phyloP scores from a whole-genome alignment of 305 asterid species.

The Fraxinus latifolia region DNA sequence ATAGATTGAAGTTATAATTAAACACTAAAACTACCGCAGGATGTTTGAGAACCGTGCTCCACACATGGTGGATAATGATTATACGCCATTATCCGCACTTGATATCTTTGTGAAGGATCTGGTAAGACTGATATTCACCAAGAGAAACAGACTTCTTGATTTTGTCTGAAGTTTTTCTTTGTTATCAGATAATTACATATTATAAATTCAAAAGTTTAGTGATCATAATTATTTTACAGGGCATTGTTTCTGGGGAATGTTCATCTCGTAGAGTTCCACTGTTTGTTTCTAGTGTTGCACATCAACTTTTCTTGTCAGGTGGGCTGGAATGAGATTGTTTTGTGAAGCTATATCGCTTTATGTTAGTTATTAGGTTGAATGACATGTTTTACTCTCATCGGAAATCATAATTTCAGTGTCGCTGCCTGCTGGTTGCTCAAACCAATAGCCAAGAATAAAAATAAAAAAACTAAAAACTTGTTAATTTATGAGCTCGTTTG shows the following conservation, averaged over 20 bases:
- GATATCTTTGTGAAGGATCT: constrained; percentile 97
- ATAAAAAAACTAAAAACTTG: not conserved
- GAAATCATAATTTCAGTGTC: not conserved
- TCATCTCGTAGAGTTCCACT: constrained; percentile 77
- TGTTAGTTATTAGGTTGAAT: not conserved
- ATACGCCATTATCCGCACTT: constrained; percentile 93
- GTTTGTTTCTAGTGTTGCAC: constrained; percentile 78
- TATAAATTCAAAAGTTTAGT: constrained; percentile 6
- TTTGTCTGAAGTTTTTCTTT: constrained; percentile 20
- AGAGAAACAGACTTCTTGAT: not conserved
- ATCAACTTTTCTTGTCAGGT: constrained; percentile 90
- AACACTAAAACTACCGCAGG: constrained; percentile 46
- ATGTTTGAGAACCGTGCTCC: constrained; percentile 98
- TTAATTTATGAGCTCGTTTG: not conserved
- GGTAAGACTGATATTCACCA: constrained; percentile 46
- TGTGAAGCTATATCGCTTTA: not conserved
- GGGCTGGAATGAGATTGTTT: constrained; percentile 15
- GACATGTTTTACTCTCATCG: not conserved
- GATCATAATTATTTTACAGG: constrained; percentile 46
- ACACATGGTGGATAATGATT: constrained; percentile 92
- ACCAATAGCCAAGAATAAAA: not conserved
- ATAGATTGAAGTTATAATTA: constrained; percentile 11
- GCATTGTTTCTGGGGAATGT: constrained; percentile 92
- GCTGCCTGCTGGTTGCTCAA: not conserved
- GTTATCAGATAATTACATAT: not conserved